Base-by-base conservation (phyloP, 2,329 filamentous ascomycete species). In the Chaetomium sp. region DNA sequence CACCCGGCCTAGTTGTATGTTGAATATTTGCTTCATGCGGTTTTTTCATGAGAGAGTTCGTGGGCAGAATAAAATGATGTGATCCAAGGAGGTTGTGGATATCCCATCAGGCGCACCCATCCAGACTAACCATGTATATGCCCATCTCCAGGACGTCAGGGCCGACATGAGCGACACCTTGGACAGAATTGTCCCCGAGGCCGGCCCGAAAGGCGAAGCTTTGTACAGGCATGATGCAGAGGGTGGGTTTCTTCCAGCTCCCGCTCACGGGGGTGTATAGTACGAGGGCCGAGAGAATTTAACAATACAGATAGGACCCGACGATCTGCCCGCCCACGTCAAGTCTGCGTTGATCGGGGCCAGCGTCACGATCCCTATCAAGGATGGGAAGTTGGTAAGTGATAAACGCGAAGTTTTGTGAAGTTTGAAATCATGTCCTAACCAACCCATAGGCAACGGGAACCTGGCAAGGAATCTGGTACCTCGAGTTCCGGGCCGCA, bases 321-420 rank as follows among this genome's bases (percentile, higher is more conserved):
- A 99, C 74, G 94, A 97, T 72, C 96, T 97, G 90, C 94, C 94
- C 40, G 91, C 91, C 57, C 94, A 99, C 72, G 87, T 99, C 70
- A 99, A 99, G 74, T 90, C 86, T 56, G 88, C 90, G 0, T 75
- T 99, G 49, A 79, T 97, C 35, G 94, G 94, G 11, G 89, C 91
- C 4, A 95, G 88, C 64, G 84, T 97, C 2, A 92, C 86, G 5
- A 87, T 99, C 56, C 94, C 94, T 1, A 96, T 99, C 70, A 87
- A 82, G 58, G 85, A 97, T 67, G 94, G 94, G 41, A 85, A 81
- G 64, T 71, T 97, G 68, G 85, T 82, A 67, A 66, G 78, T 72
- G 35, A 40, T 19, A 35, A 11, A 41, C 10, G 38, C 38, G 19
- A 6, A 12, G 11, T 33, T 45, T 42, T 8, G 35, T 1, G 14